Evolutionary conservation across 176 grass and related monocot genomes (phyloP).

Genomic region (Paspalum notatum): DNA sequence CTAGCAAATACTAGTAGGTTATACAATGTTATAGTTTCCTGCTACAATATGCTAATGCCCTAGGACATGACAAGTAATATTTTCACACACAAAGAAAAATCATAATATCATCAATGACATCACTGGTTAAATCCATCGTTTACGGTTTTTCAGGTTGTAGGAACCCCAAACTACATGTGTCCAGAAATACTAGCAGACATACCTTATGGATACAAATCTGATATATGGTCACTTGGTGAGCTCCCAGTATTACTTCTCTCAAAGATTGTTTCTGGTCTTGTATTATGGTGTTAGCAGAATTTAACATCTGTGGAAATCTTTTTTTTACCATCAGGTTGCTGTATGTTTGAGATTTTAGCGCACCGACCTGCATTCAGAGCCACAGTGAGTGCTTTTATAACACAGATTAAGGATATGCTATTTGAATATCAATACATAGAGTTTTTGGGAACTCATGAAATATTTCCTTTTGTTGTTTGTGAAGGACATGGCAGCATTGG

Average conservation of each 20-base stretch:
- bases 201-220: conserved; percentile 92
- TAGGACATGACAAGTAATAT: not conserved
- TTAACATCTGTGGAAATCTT: conserved; percentile 13
- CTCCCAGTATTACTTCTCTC: not conserved
- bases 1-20: not conserved
- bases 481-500: conserved; percentile 80
- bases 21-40: not conserved
- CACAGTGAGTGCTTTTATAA: conserved; percentile 51
- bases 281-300: conserved; percentile 12
- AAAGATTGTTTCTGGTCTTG: not conserved
- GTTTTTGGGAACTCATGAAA: conserved; percentile 14
- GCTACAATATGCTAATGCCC: not conserved
- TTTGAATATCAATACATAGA: not conserved
- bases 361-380: conserved; percentile 84
- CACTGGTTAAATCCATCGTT: not conserved
- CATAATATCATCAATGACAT: too few relatives aligned
- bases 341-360: conserved; percentile 95
- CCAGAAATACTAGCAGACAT: conserved; percentile 85
- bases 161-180: conserved; percentile 92
- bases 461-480: conserved; percentile 19
- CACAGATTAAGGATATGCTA: not conserved
- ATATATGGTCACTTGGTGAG: conserved; percentile 85
- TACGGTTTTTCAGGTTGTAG: conserved; percentile 64
- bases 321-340: conserved; percentile 68
- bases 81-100: too few relatives aligned